Base-by-base conservation (phyloP, 768 basidiomycete genomes). In the Mycena pura region DNA sequence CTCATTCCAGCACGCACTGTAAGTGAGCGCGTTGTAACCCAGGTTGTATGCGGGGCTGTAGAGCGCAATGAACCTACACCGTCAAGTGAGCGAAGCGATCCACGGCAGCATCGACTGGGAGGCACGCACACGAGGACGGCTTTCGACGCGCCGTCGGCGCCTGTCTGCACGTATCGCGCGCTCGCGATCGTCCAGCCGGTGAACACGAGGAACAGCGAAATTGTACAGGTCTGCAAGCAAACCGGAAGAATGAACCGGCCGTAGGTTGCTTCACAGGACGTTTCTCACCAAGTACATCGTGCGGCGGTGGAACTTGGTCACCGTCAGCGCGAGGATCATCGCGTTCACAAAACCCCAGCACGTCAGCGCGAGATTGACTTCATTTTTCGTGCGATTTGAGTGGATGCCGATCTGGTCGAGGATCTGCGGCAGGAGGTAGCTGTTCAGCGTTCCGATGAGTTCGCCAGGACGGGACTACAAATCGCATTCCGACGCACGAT, bases 291-390 rank as follows among this genome's bases (percentile, higher is more conserved):
- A 70, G 63, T 86, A 87, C 47, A 78, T 73, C 1, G 76, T 76
- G 52, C 86, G 73, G 4, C 86, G 78, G 51, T 74, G 80, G 72
- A 82, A 82, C 47, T 78, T 74, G 13, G 82, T 76, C 11, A 80
- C 74, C 10, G 79, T 80, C 29, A 86, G 66, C 9, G 85, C 85
- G n/a, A 85, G 68, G 45, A 77, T 57, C 2, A 82, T 83, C 25
- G 80, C 84, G 57, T 85, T 86, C 40, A 86, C 56, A 66, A 85
- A 82, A 24, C 80, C 79, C 85, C 85, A 86, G 69, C 78, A 80
- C 6, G 83, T 83, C 54, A 78, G 74, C 15, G 79, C 83, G 62
- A 86, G 67, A 69, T 86, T 87, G 71, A 87, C 81, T n/a, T 82
- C 69, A 62, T 85, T 86, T 73, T 86, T 83, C 3, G 79, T 78